Evolutionary conservation across 164 flowering plant species (phyloP).

Genomic region (Vitis vinifera): DNA sequence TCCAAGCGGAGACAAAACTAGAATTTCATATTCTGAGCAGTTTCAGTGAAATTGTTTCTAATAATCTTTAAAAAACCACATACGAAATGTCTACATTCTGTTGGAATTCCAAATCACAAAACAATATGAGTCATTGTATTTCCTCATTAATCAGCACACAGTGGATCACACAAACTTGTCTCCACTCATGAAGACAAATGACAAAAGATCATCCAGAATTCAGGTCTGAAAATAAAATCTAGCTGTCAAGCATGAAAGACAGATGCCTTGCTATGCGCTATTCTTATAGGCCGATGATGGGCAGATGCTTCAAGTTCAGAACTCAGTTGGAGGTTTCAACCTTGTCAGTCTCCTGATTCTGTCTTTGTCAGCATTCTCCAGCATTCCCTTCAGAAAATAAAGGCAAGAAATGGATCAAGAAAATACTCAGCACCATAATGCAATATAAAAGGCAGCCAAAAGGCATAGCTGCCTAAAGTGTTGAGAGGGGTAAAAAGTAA

Average conservation of each 20-base stretch:
- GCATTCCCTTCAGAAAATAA: constrained; percentile 50
- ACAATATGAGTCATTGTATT: not conserved
- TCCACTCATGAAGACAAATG: not conserved
- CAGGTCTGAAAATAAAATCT: not conserved
- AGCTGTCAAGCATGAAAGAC: not conserved
- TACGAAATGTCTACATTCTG: too few species aligned
- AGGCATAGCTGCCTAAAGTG: not conserved
- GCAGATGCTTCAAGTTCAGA: constrained; percentile 19
- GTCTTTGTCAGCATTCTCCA: constrained; percentile 50
- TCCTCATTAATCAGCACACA: not conserved
- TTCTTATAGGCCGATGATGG: not conserved
- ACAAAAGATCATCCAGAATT: not conserved
- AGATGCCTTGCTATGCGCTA: not conserved
- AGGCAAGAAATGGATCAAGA: not conserved
- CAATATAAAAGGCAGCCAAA: not conserved
- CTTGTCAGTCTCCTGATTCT: constrained; percentile 40
- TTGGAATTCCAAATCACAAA: too few species aligned
- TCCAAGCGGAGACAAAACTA: too few species aligned
- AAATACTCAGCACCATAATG: not conserved
- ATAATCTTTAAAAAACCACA: too few species aligned
- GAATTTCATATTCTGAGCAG: too few species aligned
- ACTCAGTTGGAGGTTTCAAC: constrained; percentile 49
- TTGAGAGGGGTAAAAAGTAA: not conserved
- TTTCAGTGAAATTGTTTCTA: too few species aligned
- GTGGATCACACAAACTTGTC: not conserved